Base-by-base conservation (phyloP, 2,329 filamentous ascomycete genomes). In the Xylogone sp. region DNA sequence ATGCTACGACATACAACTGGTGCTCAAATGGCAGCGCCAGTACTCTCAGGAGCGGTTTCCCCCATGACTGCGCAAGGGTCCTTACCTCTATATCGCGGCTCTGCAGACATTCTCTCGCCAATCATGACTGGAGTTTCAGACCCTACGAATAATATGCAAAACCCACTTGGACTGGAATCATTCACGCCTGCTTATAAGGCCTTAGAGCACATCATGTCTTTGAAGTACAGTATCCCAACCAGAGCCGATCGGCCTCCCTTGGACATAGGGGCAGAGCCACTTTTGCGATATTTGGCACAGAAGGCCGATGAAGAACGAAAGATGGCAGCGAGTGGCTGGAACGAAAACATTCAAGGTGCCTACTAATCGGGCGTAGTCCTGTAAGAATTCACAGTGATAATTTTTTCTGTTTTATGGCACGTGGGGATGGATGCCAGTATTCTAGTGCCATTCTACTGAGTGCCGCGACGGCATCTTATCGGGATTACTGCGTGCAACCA, bases 1-100 rank as follows among this genome's bases (percentile, higher is more conserved):
- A 65, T 68, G 56, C 54, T 68, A n/a, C 61, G 53, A 51, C 62
- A 61, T 24, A 54, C 53, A 43, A 45, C 54, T 6, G 34, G 34
- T 9, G 21, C 43, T 21, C 56, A 56, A 44, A 58, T 63, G 51
- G 53, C 63, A 19, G 60, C 62, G 16, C 53, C 60, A 29, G 58
- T 58, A 29, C 49, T 63, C 27, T 61, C 61, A n/a, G 64, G 63
- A 42, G 53, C 58, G 12, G 47, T 68, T 29, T 64, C 65, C 22
- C 62, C 64, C 22, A 56, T 61, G 31, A 67, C 57, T 46, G 65
- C 63, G 48, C 61, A 62, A 48, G 66, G 66, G 21, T 65, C 59
- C 48, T 54, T 68, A 18, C 66, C 64, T 46, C 62, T 62, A 42
- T 66, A 66, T 44, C 56, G 59, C 34, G 66, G 64, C 24, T 61